Conservation (phyloP, 2,329 filamentous ascomycete genomes). For the Arachnopeziza araneosa region DNA sequence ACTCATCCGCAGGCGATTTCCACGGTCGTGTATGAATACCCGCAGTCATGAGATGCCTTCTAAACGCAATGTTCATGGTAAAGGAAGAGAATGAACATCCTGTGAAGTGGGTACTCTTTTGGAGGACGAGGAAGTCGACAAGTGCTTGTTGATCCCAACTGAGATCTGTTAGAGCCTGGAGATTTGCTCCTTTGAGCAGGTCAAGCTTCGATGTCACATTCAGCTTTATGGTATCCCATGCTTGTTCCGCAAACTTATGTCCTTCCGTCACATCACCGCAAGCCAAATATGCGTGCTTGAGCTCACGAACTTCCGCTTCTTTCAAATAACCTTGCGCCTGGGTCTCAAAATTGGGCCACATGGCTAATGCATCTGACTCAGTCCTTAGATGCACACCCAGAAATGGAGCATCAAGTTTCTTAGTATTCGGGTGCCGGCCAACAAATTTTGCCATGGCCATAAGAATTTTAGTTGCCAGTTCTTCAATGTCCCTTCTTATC, state of each 20-base stretch:
- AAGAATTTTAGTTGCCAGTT: constrained; percentile 34
- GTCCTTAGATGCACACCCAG: constrained; percentile 44
- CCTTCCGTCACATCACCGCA: constrained; percentile 41
- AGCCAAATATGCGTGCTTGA: constrained; percentile 40
- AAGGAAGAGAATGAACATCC: constrained; percentile 45
- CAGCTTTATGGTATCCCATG: constrained; percentile 30
- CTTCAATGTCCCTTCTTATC: constrained; percentile 38
- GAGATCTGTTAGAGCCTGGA: constrained; percentile 32
- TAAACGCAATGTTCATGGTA: constrained; percentile 42
- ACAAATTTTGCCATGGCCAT: constrained; percentile 31
- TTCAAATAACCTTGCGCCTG: constrained; percentile 38
- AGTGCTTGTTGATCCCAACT: constrained; percentile 45
- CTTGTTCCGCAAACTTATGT: constrained; percentile 33
- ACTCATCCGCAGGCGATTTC: constrained; percentile 38
- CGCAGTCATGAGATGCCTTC: constrained; percentile 37
- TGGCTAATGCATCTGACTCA: constrained; percentile 40
- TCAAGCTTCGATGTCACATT: constrained; percentile 39
- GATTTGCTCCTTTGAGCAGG: constrained; percentile 36
- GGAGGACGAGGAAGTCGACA: constrained; percentile 46
- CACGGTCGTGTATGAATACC: constrained; percentile 35
- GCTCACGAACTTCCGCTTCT: constrained; percentile 28
- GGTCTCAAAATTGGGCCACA: constrained; percentile 40
- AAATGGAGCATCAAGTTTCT: constrained; percentile 14
- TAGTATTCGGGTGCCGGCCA: constrained; percentile 15
- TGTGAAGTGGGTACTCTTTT: constrained; percentile 38